Conservation (phyloP, 192 early-diverging fungal species). For the Coemansia sp. region DNA sequence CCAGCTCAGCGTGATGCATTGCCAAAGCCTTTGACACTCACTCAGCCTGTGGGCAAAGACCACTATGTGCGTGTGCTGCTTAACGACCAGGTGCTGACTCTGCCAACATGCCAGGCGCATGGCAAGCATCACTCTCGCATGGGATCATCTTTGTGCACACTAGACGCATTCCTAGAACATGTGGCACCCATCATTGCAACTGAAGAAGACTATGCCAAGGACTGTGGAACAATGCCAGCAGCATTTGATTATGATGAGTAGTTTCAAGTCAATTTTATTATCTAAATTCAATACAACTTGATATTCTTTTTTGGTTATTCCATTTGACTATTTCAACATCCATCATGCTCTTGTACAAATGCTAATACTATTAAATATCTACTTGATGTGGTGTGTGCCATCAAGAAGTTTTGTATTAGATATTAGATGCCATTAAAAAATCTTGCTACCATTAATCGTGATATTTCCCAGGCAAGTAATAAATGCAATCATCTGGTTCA, state of each 20-base stretch:
- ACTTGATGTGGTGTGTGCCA: too few relatives aligned
- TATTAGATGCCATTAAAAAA: too few relatives aligned
- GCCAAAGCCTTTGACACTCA: background rate
- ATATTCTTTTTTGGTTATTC: too few relatives aligned
- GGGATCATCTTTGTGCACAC: conserved; percentile 44
- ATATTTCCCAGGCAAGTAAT: conserved; percentile 25
- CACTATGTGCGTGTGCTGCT: conserved; percentile 39
- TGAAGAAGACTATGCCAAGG: conserved; percentile 14
- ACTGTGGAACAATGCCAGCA: conserved; percentile 24
- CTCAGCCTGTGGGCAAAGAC: background rate
- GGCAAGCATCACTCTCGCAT: conserved; percentile 40
- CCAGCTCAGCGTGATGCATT: background rate
- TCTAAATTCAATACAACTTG: too few relatives aligned
- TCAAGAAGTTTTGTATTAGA: too few relatives aligned
- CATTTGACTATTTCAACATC: too few relatives aligned
- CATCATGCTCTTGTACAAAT: too few relatives aligned
- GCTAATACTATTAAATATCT: too few relatives aligned
- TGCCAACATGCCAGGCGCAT: conserved; percentile 27
- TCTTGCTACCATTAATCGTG: conserved; percentile 20
- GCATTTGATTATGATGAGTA: background rate
- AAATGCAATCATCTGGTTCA: conserved; percentile 8
- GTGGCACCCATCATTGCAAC: conserved; percentile 19
- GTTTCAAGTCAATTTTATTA: background rate
- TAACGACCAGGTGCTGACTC: conserved; percentile 28
- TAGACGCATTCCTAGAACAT: conserved; percentile 47